Evolutionary conservation across 208 protist species (phyloP), one percentile per base, ranked within the genome.

Genomic region (Herpetomonas samuelpessoai): DNA sequence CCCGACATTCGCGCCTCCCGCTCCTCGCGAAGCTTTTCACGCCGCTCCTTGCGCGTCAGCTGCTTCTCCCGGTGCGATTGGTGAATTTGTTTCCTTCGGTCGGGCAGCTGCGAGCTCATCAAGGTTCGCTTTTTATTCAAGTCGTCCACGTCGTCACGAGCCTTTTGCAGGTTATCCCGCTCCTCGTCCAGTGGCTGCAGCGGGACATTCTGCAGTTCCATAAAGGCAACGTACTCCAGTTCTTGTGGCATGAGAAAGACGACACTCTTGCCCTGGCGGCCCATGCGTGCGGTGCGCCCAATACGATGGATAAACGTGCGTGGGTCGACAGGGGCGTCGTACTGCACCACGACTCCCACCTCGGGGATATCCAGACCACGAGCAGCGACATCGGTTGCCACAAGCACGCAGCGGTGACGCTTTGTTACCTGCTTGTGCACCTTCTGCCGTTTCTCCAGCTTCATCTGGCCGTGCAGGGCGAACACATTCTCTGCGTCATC

Each of bases 271-370:
- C 97, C 97, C 4, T 67, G 68, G 14, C 94, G 86, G 25, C 97
- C 97, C 80, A 98, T 90, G 26, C 98, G 91, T 2, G 97, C 98
- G 6, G 98, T 99, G 54, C 97, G 86, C 19, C 98, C 97, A 31
- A 98, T 97, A 52, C 97, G 90, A 71, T 99, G 98, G 30, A 99
- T 97, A 65, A 98, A 99, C 19, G 97, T 96, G 61, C 76, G 80
- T 14, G 92, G 88, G 49, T 98, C 92, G 1, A 90, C 79, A 19
- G 98, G 98, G 19, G 97, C 88, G 73, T 99, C 98, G 71, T 97
- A 99, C 88, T 99, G 98, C 38, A 99, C 69, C 16, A 99, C 98
- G 44, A 91, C 88, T 46, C 92, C 81, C 19, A 99, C 90, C 29
- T 81, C 82, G 2, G 97, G 95, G 26, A 99, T 93, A 76, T 99